A percentile compares a stretch with the other conserved stretches of the same genome.
These are phyloP conservation scores for Penicillium oxalicum DNA, from an alignment of 2,329 filamentous ascomycete genomes.

Conservation along the genomic window DNA sequence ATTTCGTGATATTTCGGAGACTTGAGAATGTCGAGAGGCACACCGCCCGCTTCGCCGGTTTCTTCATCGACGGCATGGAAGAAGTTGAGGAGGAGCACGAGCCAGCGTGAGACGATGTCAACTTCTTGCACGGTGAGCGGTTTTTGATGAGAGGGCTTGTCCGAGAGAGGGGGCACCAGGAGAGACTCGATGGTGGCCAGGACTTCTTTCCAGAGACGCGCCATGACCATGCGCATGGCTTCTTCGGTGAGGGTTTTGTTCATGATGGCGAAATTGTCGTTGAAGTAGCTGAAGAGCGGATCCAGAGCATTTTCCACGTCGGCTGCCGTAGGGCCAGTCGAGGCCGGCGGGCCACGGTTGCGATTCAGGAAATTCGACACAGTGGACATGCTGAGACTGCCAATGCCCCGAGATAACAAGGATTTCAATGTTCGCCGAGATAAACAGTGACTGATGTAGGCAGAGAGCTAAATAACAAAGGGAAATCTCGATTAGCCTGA, in stretches of 20 bases:
- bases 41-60: slow-evolving; percentile 74
- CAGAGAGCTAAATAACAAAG: slow-evolving; percentile 59
- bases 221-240: slow-evolving; percentile 99
- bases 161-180: slow-evolving; percentile 86
- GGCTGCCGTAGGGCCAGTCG: slow-evolving; percentile 57
- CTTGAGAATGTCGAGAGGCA: slow-evolving; percentile 85
- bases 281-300: slow-evolving; percentile 87
- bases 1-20: slow-evolving; percentile 98
- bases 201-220: slow-evolving; percentile 94
- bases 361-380: slow-evolving; percentile 63
- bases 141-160: slow-evolving; percentile 83
- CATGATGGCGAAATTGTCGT: slow-evolving; percentile 99
- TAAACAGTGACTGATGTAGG: slow-evolving; percentile 85
- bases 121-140: slow-evolving; percentile 80
- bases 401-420: slow-evolving; percentile 68
- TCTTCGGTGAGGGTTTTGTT: slow-evolving; percentile 89
- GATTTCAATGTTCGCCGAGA: slow-evolving; percentile 73
- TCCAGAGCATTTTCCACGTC: slow-evolving; percentile 77
- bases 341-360: slow-evolving; percentile 44
- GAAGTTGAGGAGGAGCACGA: slow-evolving; percentile 83
- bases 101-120: slow-evolving; percentile 92
- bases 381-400: slow-evolving; percentile 63
- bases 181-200: slow-evolving; percentile 84
- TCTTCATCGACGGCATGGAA: slow-evolving; percentile 90
- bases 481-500: slow-evolving; percentile 3